Evolutionary conservation across 768 basidiomycete species (phyloP).

Genomic region (Tubosaeta sp.): DNA sequence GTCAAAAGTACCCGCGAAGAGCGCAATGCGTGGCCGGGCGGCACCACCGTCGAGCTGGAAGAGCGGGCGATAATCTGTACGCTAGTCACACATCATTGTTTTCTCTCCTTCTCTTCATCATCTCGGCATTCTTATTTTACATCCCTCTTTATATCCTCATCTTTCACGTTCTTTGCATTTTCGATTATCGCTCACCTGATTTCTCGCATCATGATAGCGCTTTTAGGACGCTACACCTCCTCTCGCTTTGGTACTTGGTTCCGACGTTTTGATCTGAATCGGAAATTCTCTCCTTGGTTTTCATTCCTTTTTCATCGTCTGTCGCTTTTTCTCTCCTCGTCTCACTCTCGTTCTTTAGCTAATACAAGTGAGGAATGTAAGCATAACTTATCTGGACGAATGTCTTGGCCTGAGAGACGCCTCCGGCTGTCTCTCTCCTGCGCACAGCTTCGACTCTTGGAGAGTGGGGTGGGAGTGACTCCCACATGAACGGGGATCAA

Average conservation of each 20-base stretch:
- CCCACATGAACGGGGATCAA: no score
- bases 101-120: neutral
- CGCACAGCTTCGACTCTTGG: no score
- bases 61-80: conserved; percentile 16
- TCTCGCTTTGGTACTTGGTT: neutral
- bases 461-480: no score
- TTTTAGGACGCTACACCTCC: neutral
- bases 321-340: neutral
- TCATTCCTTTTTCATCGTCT: neutral
- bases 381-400: neutral
- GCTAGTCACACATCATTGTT: neutral
- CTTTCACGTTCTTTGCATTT: neutral
- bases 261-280: neutral
- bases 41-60: conserved; percentile 67
- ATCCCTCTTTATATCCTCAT: conserved; percentile 10
- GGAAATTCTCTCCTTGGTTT: neutral
- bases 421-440: no score
- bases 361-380: neutral
- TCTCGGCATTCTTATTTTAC: conserved; percentile 3
- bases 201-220: neutral
- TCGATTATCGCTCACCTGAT: neutral
- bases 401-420: no score
- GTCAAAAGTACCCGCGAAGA: conserved; percentile 12
- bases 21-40: conserved; percentile 27
- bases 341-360: neutral